Evolutionary conservation across 2,329 filamentous ascomycete species (phyloP), one percentile per base, ranked within the genome.

Genomic region (Fusarium agapanthi): DNA sequence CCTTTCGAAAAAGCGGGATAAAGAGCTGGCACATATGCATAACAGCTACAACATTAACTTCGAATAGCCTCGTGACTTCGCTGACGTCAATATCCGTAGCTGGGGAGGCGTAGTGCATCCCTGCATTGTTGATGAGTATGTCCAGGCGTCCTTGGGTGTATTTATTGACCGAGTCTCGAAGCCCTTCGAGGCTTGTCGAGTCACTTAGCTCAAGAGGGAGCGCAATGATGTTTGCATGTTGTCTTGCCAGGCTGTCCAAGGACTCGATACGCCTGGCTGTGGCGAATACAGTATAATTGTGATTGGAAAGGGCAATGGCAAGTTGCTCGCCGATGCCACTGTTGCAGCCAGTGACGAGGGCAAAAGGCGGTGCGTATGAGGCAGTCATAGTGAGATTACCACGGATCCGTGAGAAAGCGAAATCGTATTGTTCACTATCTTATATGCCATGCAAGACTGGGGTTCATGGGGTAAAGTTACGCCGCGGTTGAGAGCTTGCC

Each of bases 331-430:
- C 54, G 3, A 47, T 47, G 4, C 54, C 54, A 26, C 54, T 56
- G n/a, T 56, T 56, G 6, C 54, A 56, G 18, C 54, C 54, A 4
- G 54, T 56, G n/a, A 56, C 54, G 6, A 56, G 38, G 0, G 38
- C 54, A 7, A 47, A 56, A 0, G 38, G 54, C 0, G 54, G 54
- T 22, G 3, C 7, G 4, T 34, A 35, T 4, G n/a, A n/a, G 10
- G 30, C 8, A 56, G n/a, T 11, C 53, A 44, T 56, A 1, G 0
- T 56, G 0, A 2, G 2, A 7, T 32, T 13, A 2, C 2, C 0
- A 9, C 13, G 24, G 7, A 0, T 16, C 0, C 1, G 14, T 2
- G 5, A 9, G 4, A 22, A 51, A 22, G 13, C 5, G 3, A 2
- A 0, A 50, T 20, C 2, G n/a, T 7, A 11, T 34, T 10, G 13